Base-by-base conservation (phyloP, 306 rosid species). In the Hippophae rhamnoides region DNA sequence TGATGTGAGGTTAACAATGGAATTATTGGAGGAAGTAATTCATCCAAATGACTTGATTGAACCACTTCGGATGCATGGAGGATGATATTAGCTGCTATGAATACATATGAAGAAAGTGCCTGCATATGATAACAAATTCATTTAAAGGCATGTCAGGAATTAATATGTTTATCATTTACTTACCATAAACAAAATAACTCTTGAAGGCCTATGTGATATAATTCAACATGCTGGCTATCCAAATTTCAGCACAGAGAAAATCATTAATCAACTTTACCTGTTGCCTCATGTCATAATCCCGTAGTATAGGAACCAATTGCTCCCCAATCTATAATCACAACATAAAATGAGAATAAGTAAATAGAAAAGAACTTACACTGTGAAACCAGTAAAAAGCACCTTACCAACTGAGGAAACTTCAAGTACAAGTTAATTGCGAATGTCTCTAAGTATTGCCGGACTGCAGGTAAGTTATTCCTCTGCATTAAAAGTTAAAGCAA, bases 71-170 rank as follows among this genome's bases (percentile, higher is more conserved):
- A 78, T 58, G 96, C 83, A 74, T 90, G 86, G 73, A 90, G 81
- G 76, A 90, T 85, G 68, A 90, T 75, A 62, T 85, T 85, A 57
- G 98, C 89, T 56, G 92, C 84, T 77, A 90, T 81, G 67, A 83
- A 90, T 74, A 90, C 96, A 69, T 90, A 90, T 9, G 98, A 90
- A 74, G 98, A 85, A 45, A 90, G 86, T 5, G 90, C 98, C 98
- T 90, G 89, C 86, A 79, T 60, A 69, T 73, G 45, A 67, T 31
- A 56, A 69, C 53, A 5, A 49, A 71, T 41, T 25, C 57, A 78
- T 72, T 63, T 46, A 26, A 71, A 46, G 52, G 13, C 8, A 45
- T 38, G 13, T 12, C 1, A 9, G 44, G 18, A 9, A 49, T 7
- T 9, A 46, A 5, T 7, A 46, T 8, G 10, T 3, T 46, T 31